Conservation (phyloP, 2,329 filamentous ascomycete species). For the Penicillium sumatraense region DNA sequence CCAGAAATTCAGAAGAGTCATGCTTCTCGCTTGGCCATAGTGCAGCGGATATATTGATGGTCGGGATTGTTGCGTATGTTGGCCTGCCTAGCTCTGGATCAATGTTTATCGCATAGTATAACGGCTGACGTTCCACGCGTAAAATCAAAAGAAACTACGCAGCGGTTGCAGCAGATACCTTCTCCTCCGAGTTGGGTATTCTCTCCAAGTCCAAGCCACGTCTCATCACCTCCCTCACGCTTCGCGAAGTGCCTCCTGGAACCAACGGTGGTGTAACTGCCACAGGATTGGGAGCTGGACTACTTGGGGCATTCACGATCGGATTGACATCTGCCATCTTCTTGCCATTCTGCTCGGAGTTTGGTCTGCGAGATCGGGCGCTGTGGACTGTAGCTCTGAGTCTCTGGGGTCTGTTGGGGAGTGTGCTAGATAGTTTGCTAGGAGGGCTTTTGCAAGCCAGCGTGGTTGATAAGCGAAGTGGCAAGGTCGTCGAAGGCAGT, state of each 20-base stretch:
- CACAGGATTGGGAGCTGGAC: conserved; percentile 72
- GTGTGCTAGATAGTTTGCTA: conserved; percentile 83
- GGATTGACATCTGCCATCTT: conserved; percentile 71
- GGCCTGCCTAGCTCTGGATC: background rate
- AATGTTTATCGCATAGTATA: background rate
- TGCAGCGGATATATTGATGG: conserved; percentile 42
- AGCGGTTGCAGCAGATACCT: conserved; percentile 88
- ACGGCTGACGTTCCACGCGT: background rate
- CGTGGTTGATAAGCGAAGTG: conserved; percentile 79
- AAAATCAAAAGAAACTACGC: conserved; percentile 70
- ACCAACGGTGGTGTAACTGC: conserved; percentile 92
- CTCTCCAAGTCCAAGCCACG: conserved; percentile 75
- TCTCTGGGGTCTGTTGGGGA: conserved; percentile 76
- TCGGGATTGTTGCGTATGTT: conserved; percentile 47
- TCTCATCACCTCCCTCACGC: conserved; percentile 78
- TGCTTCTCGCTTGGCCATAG: conserved; percentile 47
- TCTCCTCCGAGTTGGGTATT: conserved; percentile 94
- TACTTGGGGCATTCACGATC: conserved; percentile 72
- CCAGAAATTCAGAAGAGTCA: conserved; percentile 16
- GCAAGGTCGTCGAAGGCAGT: conserved; percentile 86
- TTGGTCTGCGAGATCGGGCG: conserved; percentile 57
- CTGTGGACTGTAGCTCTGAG: conserved; percentile 62
- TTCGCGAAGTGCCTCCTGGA: conserved; percentile 81
- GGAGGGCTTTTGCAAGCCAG: conserved; percentile 85
- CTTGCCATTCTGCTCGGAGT: conserved; percentile 67